Base-by-base conservation (phyloP, 2,329 filamentous ascomycete genomes). In the Ceratocystis colombiana region DNA sequence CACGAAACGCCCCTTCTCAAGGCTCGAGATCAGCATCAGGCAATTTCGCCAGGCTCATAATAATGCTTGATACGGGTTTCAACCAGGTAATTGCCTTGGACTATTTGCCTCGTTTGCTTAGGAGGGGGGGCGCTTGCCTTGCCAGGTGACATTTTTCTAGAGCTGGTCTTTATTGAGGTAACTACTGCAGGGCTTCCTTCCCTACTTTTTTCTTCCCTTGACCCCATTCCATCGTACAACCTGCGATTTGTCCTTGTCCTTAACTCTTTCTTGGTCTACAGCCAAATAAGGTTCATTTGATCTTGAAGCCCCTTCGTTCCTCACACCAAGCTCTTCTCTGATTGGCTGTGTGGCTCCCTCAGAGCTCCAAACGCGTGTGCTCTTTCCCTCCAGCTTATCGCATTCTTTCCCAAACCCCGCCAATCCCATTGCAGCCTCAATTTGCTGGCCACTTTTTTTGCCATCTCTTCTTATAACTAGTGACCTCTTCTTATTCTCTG, bases 341-440 rank as follows among this genome's bases (percentile, higher is more conserved):
- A 57, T 57, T 57, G 53, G 53, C 53, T 57, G 53, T 8, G 15
- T 17, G 12, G 6, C 37, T 28, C 53, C 53, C 53, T 57, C 12
- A 33, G 22, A 57, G 25, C 53, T 57, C 28, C 2, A 57, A 25
- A 28, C 53, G 53, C 15, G 53, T 57, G 53, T 30, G 22, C 53
- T 57, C 53, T 57, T 57, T 57, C 28, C 53, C 25, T 33, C 17
- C 28, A 57, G 53, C 53, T 66, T 20, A 37, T 45, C 41, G 33
- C 33, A 41, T 61, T 66, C 44, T 61, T n/a, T 44, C 10, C 64
- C 15, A 10, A 46, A 62, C 61, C 61, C 61, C 61, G 37, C 44
- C n/a, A 28, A n/a, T n/a, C 37, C 28, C 53, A 50, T 12, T 57
- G 12, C 53, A 57, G 53, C 53, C 53, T 57, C 22, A 15, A 28